Evolutionary conservation across 2,329 filamentous ascomycete species (phyloP), one percentile per base, ranked within the genome.

Genomic region (Penicillium palitans): DNA sequence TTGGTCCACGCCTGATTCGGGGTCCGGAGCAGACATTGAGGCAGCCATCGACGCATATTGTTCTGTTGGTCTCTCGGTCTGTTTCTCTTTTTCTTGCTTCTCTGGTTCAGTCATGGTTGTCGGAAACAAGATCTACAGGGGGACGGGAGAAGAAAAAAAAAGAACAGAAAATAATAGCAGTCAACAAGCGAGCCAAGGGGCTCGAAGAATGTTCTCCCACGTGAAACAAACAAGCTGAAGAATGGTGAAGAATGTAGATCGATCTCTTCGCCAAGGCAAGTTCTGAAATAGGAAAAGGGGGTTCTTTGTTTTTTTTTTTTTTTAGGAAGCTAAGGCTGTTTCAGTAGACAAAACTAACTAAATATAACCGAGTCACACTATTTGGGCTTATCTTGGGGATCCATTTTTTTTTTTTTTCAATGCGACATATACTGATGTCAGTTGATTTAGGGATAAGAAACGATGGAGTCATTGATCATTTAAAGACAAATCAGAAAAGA

Each of bases 31-130:
- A 21, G 42, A 29, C 24, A 27, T 17, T 1, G 24, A 17, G 15
- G 41, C 13, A 24, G 45, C 35, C 46, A 35, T 37, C 71, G 76
- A 76, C n/a, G 75, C 73, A 27, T 74, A 52, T 24, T 62, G 62
- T 46, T 61, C 59, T 27, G 52, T 52, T 1, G 59, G 37, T 25
- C 53, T 39, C n/a, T 63, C 64, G 29, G 52, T 15, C 24, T 62
- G 55, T 46, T 53, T 61, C 46, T 54, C 51, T 6, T n/a, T 37
- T 33, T 59, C 55, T 37, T 61, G 55, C 45, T 64, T 61, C 31
- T 61, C 45, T 47, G 51, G 17, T 4, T 62, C 61, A 47, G 61
- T 59, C 63, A 64, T 66, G 21, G 45, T 58, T 50, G 24, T 41
- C 41, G 35, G 37, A 35, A 52, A 45, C 25, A 48, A 47, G 19